Evolutionary conservation across 2,329 filamentous ascomycete species (phyloP).

Genomic region (Fusarium sarcochroum): DNA sequence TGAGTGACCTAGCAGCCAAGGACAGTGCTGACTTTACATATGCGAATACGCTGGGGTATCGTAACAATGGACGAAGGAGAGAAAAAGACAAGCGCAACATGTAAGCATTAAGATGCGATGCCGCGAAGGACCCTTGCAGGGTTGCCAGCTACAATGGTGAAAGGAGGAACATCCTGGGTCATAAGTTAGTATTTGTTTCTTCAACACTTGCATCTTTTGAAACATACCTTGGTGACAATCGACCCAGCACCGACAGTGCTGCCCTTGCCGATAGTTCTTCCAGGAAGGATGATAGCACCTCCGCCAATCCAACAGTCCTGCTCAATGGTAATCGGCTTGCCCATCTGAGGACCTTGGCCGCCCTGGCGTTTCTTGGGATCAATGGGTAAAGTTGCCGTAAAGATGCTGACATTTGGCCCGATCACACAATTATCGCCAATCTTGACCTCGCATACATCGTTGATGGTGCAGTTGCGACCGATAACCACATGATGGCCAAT

Average conservation of each 20-base stretch:
- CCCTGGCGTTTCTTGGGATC: constrained; percentile 82
- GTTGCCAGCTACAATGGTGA: constrained; percentile 78
- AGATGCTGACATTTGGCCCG: constrained; percentile 88
- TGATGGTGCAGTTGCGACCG: constrained; percentile 85
- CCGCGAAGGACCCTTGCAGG: constrained; percentile 71
- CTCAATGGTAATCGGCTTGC: constrained; percentile 81
- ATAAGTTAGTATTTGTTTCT: constrained; percentile 36
- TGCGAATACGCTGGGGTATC: constrained; percentile 51
- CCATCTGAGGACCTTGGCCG: constrained; percentile 78
- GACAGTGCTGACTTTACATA: constrained; percentile 41
- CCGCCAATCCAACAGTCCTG: constrained; percentile 89
- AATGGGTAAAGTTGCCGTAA: constrained; percentile 79
- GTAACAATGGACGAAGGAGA: constrained; percentile 45
- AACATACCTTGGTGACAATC: constrained; percentile 81
- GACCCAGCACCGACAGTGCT: constrained; percentile 85
- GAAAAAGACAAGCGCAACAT: constrained; percentile 26
- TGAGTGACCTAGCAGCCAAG: not conserved
- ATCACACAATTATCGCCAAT: constrained; percentile 85
- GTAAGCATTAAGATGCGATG: constrained; percentile 48
- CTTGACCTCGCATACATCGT: constrained; percentile 86
- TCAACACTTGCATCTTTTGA: not conserved
- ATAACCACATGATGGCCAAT: constrained; percentile 90
- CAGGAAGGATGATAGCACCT: constrained; percentile 82
- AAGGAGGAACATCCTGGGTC: constrained; percentile 72
- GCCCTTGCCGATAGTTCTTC: constrained; percentile 84